A percentile compares a stretch with the other conserved stretches of the same genome.
Conservation (phyloP, 495 filamentous ascomycete genomes). For the Aspergillus nanangensis region DNA sequence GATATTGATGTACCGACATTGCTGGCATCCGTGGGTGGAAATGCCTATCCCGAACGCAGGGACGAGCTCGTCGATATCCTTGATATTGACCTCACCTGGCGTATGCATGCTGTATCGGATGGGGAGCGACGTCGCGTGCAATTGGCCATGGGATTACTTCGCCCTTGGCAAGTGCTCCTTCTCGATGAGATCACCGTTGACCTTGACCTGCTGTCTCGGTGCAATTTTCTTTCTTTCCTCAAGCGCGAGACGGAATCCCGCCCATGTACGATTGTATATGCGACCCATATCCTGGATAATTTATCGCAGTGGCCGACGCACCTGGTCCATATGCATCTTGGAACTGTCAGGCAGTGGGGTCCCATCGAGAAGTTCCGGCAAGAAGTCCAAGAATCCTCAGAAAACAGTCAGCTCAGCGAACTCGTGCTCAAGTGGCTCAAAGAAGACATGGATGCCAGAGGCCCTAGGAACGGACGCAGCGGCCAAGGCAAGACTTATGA, state of each 20-base stretch:
- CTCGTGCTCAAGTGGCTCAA: conserved; percentile 84
- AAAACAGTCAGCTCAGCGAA: conserved; percentile 74
- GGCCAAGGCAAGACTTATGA: conserved; percentile 70
- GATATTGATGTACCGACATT: conserved; percentile 90
- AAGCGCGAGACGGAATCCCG: conserved; percentile 79
- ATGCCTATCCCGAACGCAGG: conserved; percentile 71
- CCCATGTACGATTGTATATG: conserved; percentile 90
- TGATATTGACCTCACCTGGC: conserved; percentile 88
- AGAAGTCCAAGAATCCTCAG: conserved; percentile 39
- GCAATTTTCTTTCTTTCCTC: conserved; percentile 82
- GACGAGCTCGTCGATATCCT: conserved; percentile 85
- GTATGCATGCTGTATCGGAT: conserved; percentile 91
- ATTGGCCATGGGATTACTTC: conserved; percentile 88
- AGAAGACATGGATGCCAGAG: conserved; percentile 75
- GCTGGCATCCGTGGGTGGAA: conserved; percentile 78
- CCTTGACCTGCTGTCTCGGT: conserved; percentile 77
- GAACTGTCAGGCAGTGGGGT: conserved; percentile 81
- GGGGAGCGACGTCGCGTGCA: conserved; percentile 90
- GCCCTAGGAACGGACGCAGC: conserved; percentile 60
- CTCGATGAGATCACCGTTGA: conserved; percentile 98
- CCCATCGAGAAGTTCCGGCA: conserved; percentile 51
- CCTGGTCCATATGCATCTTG: conserved; percentile 89
- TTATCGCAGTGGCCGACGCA: conserved; percentile 90
- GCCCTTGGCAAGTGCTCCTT: conserved; percentile 88
- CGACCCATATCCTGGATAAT: conserved; percentile 95